Base-by-base conservation (phyloP, 805 yeast genomes). In the Ogataea thermomethanolica region DNA sequence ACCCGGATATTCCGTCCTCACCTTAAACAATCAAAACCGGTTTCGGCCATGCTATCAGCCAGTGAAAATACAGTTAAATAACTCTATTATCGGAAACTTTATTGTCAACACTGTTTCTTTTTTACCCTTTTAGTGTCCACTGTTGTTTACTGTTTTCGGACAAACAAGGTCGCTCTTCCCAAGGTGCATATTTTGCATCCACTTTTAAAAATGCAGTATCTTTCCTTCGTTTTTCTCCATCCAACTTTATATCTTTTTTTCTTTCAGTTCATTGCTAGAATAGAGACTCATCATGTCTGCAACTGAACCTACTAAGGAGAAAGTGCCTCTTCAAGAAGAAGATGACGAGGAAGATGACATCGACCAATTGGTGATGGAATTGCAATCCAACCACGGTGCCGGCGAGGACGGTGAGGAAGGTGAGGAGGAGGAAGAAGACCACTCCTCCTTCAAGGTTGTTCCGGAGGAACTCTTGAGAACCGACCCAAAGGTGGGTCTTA, bases 401-500 rank as follows among this genome's bases (percentile, higher is more conserved):
- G 58, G 34, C 26, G 52, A 25, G n/a, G 75, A 58, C 25, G 77
- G 62, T 9, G 79, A 61, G 3, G 82, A 71, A 1, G 78, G 68
- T 3, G 80, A 69, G 22, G 78, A 70, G 34, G 79, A 69, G 31
- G 70, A 60, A 27, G 66, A 50, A 25, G 79, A 75, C 34, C 80
- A 74, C 46, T 74, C 73, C 50, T 71, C 79, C 45, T 78, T 80
- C 65, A 79, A 82, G 67, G 84, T 84, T 46, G 88, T 87, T 39
- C 95, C 95, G 41, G 95, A 88, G 58, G 93, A 84, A 61, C 68
- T 84, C 53, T 74, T 87, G 58, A 82, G 84, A 67, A 87, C 96
- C 48, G 86, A 83, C 71, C 89, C 90, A 39, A 62, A 78, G 37
- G 62, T 63, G 55, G 96, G 96, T 78, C 76, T 87, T 60, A 64